A percentile compares a stretch with the other conserved stretches of the same genome.
phyloP scores from a whole-genome alignment of 2,329 filamentous ascomycete species.

The Fonsecaea nubica region DNA sequence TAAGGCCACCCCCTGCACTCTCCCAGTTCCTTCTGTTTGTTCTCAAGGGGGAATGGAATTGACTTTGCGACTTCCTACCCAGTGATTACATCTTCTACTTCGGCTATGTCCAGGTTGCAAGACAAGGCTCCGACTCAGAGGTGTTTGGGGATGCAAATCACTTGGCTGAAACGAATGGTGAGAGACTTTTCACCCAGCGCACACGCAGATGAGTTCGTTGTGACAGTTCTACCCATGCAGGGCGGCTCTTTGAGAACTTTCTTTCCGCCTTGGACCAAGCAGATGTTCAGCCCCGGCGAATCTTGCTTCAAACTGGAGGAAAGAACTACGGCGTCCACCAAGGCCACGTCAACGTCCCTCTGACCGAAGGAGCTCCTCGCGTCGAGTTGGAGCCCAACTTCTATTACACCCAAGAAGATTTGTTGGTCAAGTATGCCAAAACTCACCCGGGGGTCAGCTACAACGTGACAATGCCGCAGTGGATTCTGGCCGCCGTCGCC shows the following conservation, averaged over 20 bases:
- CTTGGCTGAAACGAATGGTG: slow-evolving; percentile 28
- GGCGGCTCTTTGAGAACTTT: slow-evolving; percentile 56
- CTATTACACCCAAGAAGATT: slow-evolving; percentile 62
- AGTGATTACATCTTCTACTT: slow-evolving; percentile 33
- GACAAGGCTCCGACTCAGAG: slow-evolving; percentile 19
- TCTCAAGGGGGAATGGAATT: background rate
- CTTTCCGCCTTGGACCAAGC: slow-evolving; percentile 52
- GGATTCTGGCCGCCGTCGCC: slow-evolving; percentile 50
- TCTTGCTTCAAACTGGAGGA: slow-evolving; percentile 59
- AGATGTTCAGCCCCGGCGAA: slow-evolving; percentile 52
- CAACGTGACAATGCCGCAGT: slow-evolving; percentile 57
- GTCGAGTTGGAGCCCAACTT: slow-evolving; percentile 58
- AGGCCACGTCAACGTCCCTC: slow-evolving; percentile 52
- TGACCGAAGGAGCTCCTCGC: slow-evolving; percentile 55
- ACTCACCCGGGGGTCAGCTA: slow-evolving; percentile 47
- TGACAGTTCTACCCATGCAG: slow-evolving; percentile 6
- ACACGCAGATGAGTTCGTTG: slow-evolving; percentile 32
- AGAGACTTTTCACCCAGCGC: background rate
- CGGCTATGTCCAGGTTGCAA: slow-evolving; percentile 29
- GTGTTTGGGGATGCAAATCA: slow-evolving; percentile 24
- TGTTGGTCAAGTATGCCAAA: slow-evolving; percentile 51
- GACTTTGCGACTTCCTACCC: slow-evolving; percentile 10
- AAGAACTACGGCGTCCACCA: slow-evolving; percentile 61
- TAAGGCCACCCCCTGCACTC: slow-evolving; percentile 8
- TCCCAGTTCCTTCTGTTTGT: background rate